phyloP scores from a whole-genome alignment of 768 basidiomycete genomes.

The Suillus hirtellus region DNA sequence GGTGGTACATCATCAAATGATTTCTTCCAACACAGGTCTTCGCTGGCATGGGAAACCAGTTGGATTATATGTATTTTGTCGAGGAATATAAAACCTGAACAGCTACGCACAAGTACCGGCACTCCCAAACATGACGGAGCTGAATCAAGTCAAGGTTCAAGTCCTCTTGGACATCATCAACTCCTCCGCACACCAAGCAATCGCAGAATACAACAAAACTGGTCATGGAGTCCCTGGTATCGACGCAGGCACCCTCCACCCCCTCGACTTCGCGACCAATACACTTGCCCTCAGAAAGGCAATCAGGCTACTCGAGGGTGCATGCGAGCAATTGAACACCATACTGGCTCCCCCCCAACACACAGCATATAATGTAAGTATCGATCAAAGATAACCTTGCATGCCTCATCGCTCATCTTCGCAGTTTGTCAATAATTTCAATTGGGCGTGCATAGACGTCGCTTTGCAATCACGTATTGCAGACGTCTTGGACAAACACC shows the following conservation, averaged over 20 bases:
- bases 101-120: neutral
- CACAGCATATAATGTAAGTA: constrained; percentile 26
- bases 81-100: neutral
- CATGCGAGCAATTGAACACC: constrained; percentile 28
- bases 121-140: neutral
- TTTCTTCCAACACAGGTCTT: too few species aligned
- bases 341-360: constrained; percentile 29
- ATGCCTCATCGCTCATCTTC: neutral
- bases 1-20: too few species aligned
- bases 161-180: constrained; percentile 34
- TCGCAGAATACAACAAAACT: constrained; percentile 28
- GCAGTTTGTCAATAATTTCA: constrained; percentile 24
- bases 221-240: constrained; percentile 25
- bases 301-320: constrained; percentile 27
- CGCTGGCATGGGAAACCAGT: too few species aligned
- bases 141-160: constrained; percentile 27
- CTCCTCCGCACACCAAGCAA: constrained; percentile 27
- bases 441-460: constrained; percentile 28
- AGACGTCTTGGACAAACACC: constrained; percentile 25
- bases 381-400: too few species aligned
- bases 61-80: neutral
- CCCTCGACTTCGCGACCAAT: constrained; percentile 23
- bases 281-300: constrained; percentile 26
- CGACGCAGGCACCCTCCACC: constrained; percentile 23
- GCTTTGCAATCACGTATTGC: constrained; percentile 27